phyloP scores from a whole-genome alignment of 2,329 filamentous ascomycete species.

The Diaporthe citrichinensis region DNA sequence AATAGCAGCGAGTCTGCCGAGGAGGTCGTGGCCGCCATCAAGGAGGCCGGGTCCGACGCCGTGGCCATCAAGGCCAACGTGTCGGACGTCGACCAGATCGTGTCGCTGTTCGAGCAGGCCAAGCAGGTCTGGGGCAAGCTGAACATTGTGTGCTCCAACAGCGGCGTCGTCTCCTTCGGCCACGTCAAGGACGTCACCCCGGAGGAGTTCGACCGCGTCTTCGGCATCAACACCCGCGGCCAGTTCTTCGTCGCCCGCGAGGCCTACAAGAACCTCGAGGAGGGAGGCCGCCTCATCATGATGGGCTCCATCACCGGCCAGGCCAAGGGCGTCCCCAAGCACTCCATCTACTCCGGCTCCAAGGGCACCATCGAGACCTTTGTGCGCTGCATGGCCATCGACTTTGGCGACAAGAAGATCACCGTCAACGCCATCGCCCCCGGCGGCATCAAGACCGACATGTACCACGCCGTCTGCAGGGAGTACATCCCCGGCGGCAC shows the following conservation, averaged over 20 bases:
- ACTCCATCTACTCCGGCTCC: constrained; percentile 80
- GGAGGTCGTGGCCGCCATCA: constrained; percentile 76
- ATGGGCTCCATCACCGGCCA: constrained; percentile 80
- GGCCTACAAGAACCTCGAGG: constrained; percentile 77
- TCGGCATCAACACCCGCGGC: constrained; percentile 76
- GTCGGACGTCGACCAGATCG: constrained; percentile 73
- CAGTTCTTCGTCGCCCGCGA: constrained; percentile 82
- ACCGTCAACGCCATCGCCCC: constrained; percentile 76
- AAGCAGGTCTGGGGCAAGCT: constrained; percentile 75
- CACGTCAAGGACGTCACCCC: constrained; percentile 77
- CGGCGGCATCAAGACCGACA: constrained; percentile 75
- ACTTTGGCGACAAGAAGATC: constrained; percentile 75
- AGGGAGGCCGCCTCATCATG: constrained; percentile 78
- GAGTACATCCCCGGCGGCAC: constrained; percentile 73
- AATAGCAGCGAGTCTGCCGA: constrained; percentile 76
- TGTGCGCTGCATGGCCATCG: constrained; percentile 80
- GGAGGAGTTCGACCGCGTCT: constrained; percentile 80
- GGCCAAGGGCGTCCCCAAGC: constrained; percentile 77
- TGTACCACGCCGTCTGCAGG: constrained; percentile 74
- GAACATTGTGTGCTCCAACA: constrained; percentile 80
- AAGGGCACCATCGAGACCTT: constrained; percentile 86
- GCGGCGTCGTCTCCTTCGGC: constrained; percentile 77
- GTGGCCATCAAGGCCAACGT: constrained; percentile 79
- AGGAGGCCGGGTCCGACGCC: constrained; percentile 73
- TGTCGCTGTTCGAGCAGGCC: constrained; percentile 73